Base-by-base conservation (phyloP, 192 early-diverging fungal species). In the Coemansia sp. region DNA sequence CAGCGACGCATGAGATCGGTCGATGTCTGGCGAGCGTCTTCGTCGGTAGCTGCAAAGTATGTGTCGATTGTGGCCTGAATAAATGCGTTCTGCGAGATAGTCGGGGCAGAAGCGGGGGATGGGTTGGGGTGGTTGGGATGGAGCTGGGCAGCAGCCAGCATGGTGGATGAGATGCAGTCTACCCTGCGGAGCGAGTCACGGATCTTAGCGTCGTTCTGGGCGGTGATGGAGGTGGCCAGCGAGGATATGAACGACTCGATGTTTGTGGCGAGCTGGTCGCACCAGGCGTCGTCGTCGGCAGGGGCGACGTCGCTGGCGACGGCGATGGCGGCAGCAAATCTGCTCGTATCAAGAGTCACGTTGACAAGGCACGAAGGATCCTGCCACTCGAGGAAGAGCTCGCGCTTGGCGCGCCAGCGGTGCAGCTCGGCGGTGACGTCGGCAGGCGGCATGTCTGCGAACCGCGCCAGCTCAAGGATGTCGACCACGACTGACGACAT, bases 341-440 rank as follows among this genome's bases (percentile, higher is more conserved):
- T 43, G 44, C 59, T 55, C 55, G 44, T 66, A 39, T 76, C 59
- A 17, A 76, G 52, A 9, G 57, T 18, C 15, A 76, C 59, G 11
- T 65, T 53, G 12, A 76, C 59, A 21, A 76, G 62, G 33, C 58
- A 57, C 11, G 73, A 76, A 7, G 73, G 73, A 6, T 69, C 73
- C 19, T 59, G 73, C 73, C 73, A 76, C 19, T 68, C 66, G 14
- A 76, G 42, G 14, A 62, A 45, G 13, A 76, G 52, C 44, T 76
- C 73, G 14, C 67, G 67, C 25, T 61, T 69, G 24, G 67, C 73
- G 2, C 73, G 67, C 73, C 73, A 76, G 39, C 59, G 61, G 48
- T 76, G 57, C 25, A 76, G 73, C 49, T 76, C 73, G 10, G 73
- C 19, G 1, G 53, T 40, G 6, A 62, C 55, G 6, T 76, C 73